Percentiles rank a stretch among this genome's conserved stretches.
Conservation (phyloP, 768 basidiomycete species). For the Phylloporus scabripes region DNA sequence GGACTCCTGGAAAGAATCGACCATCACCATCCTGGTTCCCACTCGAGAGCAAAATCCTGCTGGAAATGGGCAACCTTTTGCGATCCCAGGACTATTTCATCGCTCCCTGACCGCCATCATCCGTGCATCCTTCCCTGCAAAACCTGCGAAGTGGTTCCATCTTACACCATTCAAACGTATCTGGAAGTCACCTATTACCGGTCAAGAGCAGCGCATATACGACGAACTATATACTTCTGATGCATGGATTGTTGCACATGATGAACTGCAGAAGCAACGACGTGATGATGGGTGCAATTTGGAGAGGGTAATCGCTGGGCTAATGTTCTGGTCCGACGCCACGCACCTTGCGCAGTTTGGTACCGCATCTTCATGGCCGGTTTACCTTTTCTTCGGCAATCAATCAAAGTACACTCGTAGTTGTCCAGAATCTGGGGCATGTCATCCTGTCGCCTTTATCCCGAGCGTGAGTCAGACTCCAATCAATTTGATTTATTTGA, state of each 20-base stretch:
- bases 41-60: constrained; percentile 13
- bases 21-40: constrained; percentile 26
- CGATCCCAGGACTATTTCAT: constrained; percentile 26
- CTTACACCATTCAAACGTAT: constrained; percentile 22
- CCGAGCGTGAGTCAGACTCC: not conserved
- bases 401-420: constrained; percentile 3
- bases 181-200: constrained; percentile 10
- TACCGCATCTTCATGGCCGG: constrained; percentile 6
- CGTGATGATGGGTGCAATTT: constrained; percentile 11
- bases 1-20: constrained; percentile 10
- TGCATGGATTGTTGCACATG: constrained; percentile 18
- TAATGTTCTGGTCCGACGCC: constrained; percentile 21
- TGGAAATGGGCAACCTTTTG: constrained; percentile 16
- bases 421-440: not conserved
- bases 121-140: constrained; percentile 4
- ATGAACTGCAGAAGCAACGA: constrained; percentile 18
- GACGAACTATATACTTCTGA: constrained; percentile 25
- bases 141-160: constrained; percentile 15
- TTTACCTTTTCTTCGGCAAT: constrained; percentile 4
- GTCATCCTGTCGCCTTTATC: constrained; percentile 2
- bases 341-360: constrained; percentile 16
- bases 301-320: constrained; percentile 8
- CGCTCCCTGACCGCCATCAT: constrained; percentile 17
- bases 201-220: constrained; percentile 11
- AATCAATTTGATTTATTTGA: not conserved